phyloP scores from a whole-genome alignment of 2,329 filamentous ascomycete species.

The Xylaria hypoxylon region DNA sequence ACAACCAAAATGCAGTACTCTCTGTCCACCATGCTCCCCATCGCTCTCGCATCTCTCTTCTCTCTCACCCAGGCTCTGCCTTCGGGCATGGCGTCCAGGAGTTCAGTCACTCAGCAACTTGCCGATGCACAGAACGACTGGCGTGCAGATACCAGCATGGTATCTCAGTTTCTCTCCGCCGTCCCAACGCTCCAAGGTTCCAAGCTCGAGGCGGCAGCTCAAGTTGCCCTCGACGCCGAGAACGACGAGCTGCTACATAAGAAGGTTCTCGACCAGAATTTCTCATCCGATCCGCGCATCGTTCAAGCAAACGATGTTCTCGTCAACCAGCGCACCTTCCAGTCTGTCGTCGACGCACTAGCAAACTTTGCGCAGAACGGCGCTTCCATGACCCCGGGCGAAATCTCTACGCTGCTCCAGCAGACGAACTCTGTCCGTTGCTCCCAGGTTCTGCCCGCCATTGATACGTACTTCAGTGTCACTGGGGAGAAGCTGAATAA shows the following conservation, averaged over 20 bases:
- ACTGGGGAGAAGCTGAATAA: slow-evolving; percentile 25
- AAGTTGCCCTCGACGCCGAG: slow-evolving; percentile 33
- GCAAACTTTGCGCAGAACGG: slow-evolving; percentile 21
- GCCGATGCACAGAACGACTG: slow-evolving; percentile 35
- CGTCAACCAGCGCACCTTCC: slow-evolving; percentile 34
- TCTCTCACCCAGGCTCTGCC: slow-evolving; percentile 22
- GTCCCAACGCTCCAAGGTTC: slow-evolving; percentile 20
- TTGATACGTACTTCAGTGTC: slow-evolving; percentile 37
- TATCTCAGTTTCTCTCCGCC: slow-evolving; percentile 36
- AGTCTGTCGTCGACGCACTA: slow-evolving; percentile 34
- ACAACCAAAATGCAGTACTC: slow-evolving; percentile 30
- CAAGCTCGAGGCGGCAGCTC: slow-evolving; percentile 20
- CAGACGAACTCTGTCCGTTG: slow-evolving; percentile 31
- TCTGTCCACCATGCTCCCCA: slow-evolving; percentile 10
- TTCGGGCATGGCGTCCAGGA: neutral
- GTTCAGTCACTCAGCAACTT: slow-evolving; percentile 10
- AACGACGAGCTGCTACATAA: slow-evolving; percentile 38
- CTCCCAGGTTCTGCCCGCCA: slow-evolving; percentile 33
- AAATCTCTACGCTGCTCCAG: slow-evolving; percentile 20
- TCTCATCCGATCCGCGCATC: slow-evolving; percentile 19
- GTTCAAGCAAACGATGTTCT: slow-evolving; percentile 28
- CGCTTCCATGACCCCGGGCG: slow-evolving; percentile 4
- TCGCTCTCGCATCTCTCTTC: slow-evolving; percentile 18
- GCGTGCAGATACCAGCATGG: slow-evolving; percentile 27
- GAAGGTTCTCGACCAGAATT: slow-evolving; percentile 28